Evolutionary conservation across 139 green algal species (phyloP).

Genomic region (Chlamydomonas sphaeroides): DNA sequence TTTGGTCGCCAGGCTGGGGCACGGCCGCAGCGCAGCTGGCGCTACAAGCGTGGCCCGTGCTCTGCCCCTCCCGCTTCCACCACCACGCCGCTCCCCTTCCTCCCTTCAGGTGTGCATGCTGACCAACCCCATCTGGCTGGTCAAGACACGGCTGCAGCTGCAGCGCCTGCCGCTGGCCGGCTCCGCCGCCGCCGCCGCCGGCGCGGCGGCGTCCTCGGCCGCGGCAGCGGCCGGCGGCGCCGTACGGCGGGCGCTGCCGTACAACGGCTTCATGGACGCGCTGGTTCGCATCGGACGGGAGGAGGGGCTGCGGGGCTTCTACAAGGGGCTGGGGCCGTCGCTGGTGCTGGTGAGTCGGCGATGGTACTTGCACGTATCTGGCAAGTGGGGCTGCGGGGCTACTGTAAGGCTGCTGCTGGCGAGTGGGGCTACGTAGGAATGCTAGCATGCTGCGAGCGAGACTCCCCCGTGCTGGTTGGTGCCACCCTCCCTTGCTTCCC

Average conservation of each 20-base stretch:
- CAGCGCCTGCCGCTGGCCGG: constrained; percentile 57
- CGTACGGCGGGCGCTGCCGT: constrained; percentile 29
- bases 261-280: constrained; percentile 79
- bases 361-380: too few species aligned
- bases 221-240: not conserved
- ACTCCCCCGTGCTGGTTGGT: too few species aligned
- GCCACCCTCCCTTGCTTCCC: too few species aligned
- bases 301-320: constrained; percentile 88
- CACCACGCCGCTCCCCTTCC: too few species aligned
- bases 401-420: too few species aligned
- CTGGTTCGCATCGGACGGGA: constrained; percentile 72
- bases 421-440: too few species aligned
- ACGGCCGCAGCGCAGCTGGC: constrained; percentile 81
- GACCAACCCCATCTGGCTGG: constrained; percentile 95
- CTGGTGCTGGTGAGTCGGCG: constrained; percentile 81
- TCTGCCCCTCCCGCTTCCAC: too few species aligned
- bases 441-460: too few species aligned
- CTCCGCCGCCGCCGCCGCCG: not conserved
- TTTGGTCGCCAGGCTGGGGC: constrained; percentile 57
- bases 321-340: constrained; percentile 88
- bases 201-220: not conserved
- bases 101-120: constrained; percentile 85
- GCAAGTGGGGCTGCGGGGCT: too few species aligned
- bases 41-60: too few species aligned
- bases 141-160: constrained; percentile 94